Evolutionary conservation across 306 rosid species (phyloP).

Genomic region (Trifolium dubium): DNA sequence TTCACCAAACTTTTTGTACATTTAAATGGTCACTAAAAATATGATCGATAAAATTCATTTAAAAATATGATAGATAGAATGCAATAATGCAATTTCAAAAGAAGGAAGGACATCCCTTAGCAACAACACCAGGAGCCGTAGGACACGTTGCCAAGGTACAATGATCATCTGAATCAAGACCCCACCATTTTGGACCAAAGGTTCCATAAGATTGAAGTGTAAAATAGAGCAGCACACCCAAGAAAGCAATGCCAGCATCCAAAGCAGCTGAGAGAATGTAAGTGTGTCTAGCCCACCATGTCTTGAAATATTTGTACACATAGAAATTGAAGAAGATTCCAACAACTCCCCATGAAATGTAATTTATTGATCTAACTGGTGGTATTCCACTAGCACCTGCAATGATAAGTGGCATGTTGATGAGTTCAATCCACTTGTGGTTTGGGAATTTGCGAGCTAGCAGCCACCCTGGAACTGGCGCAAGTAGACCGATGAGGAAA

Average conservation of each 20-base stretch:
- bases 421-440: constrained; percentile 56
- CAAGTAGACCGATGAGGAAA: constrained; percentile 61
- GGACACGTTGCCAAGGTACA: constrained; percentile 71
- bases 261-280: constrained; percentile 74
- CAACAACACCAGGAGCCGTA: constrained; percentile 61
- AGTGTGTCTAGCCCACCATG: constrained; percentile 79
- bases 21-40: not conserved
- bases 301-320: constrained; percentile 48
- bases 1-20: not conserved
- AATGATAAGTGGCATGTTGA: constrained; percentile 63
- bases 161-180: constrained; percentile 52
- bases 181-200: constrained; percentile 73
- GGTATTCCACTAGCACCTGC: not conserved
- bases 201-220: constrained; percentile 52
- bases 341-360: constrained; percentile 55
- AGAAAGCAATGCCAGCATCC: constrained; percentile 74
- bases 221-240: constrained; percentile 57
- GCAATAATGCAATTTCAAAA: constrained; percentile 6
- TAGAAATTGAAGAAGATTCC: constrained; percentile 73
- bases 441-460: constrained; percentile 54
- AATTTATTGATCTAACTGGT: constrained; percentile 53
- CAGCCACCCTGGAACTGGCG: constrained; percentile 65
- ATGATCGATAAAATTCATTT: not conserved
- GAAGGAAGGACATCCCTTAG: constrained; percentile 58
- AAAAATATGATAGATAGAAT: not conserved